A percentile compares a stretch with the other conserved stretches of the same genome.
phyloP scores from a whole-genome alignment of 495 filamentous ascomycete genomes.

The Penicillium manginii region DNA sequence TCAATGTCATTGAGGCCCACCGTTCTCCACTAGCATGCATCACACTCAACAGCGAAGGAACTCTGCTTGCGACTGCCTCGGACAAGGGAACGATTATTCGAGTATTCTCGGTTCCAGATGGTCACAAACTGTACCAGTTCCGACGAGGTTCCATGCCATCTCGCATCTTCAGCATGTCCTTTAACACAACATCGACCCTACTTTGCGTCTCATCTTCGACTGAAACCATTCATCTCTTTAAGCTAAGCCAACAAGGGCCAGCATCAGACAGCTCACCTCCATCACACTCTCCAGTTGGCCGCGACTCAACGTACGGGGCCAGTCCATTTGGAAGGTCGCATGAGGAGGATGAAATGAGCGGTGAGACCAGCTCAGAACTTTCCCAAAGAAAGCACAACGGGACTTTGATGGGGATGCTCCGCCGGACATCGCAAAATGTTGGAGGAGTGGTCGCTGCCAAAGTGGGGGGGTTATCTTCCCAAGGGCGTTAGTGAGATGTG shows the following conservation, averaged over 20 bases:
- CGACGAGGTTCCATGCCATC: conserved; percentile 91
- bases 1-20: conserved; percentile 93
- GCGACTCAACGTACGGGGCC: conserved; percentile 44
- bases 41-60: conserved; percentile 88
- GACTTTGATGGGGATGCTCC: conserved; percentile 84
- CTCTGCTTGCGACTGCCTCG: conserved; percentile 90
- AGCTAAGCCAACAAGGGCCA: conserved; percentile 56
- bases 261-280: conserved; percentile 34
- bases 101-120: conserved; percentile 87
- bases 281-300: conserved; percentile 35
- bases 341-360: conserved; percentile 39
- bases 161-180: conserved; percentile 98
- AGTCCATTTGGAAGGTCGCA: conserved; percentile 41
- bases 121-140: conserved; percentile 93
- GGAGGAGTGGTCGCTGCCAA: conserved; percentile 87
- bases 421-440: conserved; percentile 95
- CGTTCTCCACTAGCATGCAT: conserved; percentile 89
- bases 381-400: conserved; percentile 56
- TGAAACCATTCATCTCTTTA: conserved; percentile 97
- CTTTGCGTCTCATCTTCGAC: conserved; percentile 94
- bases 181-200: conserved; percentile 90
- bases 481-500: conserved; percentile 94
- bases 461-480: conserved; percentile 89
- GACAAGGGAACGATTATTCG: conserved; percentile 98
- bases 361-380: conserved; percentile 36